phyloP scores from a whole-genome alignment of 306 rosid species.

The Lathyrus aphaca region DNA sequence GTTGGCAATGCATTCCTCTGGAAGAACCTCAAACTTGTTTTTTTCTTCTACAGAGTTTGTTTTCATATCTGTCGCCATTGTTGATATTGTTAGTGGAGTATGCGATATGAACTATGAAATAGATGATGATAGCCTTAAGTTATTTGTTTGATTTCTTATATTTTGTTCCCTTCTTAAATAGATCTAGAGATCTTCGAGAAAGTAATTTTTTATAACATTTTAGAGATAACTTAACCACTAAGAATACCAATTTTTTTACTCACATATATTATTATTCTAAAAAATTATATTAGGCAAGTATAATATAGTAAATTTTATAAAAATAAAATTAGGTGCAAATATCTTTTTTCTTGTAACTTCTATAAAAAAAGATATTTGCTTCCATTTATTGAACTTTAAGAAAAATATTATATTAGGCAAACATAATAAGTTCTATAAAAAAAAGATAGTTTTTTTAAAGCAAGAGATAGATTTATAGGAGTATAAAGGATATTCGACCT shows the following conservation, averaged over 20 bases:
- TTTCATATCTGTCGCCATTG: background rate
- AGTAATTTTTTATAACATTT: background rate
- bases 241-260: background rate
- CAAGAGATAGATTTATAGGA: no score
- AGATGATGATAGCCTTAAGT: background rate
- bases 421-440: no score
- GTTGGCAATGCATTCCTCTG: conserved; percentile 32
- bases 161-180: background rate
- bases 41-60: background rate
- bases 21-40: background rate
- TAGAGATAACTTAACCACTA: background rate
- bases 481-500: no score
- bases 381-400: no score
- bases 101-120: background rate
- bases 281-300: no score
- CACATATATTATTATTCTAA: no score
- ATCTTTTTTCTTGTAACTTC: no score
- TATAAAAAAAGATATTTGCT: no score
- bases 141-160: background rate
- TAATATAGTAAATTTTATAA: no score
- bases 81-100: background rate
- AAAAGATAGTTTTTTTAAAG: no score
- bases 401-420: no score
- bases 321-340: no score
- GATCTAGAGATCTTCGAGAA: background rate